Percentiles rank a stretch among this genome's conserved stretches.
These are phyloP conservation scores for Corylus avellana DNA, from an alignment of 306 rosid species.

Conservation along the genomic window DNA sequence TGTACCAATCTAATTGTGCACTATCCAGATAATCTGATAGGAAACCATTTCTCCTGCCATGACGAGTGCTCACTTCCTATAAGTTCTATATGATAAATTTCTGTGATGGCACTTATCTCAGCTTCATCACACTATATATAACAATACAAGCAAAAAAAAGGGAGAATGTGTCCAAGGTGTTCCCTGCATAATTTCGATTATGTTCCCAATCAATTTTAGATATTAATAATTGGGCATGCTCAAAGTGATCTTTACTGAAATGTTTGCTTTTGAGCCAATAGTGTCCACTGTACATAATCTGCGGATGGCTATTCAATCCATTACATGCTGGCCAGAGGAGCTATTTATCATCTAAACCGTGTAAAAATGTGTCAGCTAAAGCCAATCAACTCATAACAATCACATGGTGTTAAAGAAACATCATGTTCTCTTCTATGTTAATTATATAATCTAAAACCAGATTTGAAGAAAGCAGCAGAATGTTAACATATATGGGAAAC, in stretches of 20 bases:
- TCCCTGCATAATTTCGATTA: background rate
- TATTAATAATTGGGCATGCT: background rate
- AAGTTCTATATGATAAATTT: background rate
- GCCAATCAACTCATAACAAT: background rate
- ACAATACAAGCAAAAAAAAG: background rate
- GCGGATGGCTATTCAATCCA: background rate
- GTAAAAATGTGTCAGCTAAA: background rate
- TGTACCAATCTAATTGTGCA: background rate
- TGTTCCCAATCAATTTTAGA: background rate
- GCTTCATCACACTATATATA: background rate
- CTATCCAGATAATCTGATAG: background rate
- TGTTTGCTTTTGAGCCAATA: background rate
- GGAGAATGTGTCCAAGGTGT: background rate
- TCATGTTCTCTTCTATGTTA: background rate
- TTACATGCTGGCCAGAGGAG: background rate
- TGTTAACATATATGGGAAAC: background rate
- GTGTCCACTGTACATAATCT: background rate
- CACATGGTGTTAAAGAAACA: background rate
- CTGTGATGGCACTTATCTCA: background rate
- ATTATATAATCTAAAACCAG: background rate
- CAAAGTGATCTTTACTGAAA: background rate
- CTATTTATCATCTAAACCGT: background rate
- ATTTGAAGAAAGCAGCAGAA: background rate
- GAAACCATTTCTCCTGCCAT: background rate
- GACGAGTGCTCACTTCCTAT: background rate